Conservation (phyloP, 148 eudicot species). For the Suaeda aralocaspica region DNA sequence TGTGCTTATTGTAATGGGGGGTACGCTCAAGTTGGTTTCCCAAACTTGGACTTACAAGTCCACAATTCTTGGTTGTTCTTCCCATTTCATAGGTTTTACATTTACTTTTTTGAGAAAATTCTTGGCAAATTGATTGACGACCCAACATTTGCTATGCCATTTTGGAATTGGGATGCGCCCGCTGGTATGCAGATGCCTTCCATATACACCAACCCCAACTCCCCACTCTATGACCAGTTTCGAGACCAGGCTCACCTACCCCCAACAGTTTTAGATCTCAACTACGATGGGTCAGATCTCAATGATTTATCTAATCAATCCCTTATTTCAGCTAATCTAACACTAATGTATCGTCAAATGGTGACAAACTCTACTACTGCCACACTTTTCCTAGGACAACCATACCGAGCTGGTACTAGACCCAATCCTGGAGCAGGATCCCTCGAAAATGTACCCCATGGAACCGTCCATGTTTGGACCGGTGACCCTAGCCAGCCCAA, state of each 20-base stretch:
- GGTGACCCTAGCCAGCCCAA: conserved; percentile 57
- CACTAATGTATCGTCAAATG: background rate
- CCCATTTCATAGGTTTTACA: conserved; percentile 70
- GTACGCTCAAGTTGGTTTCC: conserved; percentile 69
- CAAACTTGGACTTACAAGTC: conserved; percentile 54
- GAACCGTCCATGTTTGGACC: conserved; percentile 65
- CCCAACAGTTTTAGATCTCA: conserved; percentile 44
- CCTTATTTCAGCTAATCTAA: conserved; percentile 20
- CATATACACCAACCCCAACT: conserved; percentile 34
- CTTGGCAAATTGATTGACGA: conserved; percentile 56
- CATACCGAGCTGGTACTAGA: conserved; percentile 50
- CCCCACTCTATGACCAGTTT: conserved; percentile 40
- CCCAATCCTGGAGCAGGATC: conserved; percentile 63
- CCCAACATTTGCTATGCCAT: conserved; percentile 72
- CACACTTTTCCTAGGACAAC: conserved; percentile 3
- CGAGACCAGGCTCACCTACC: conserved; percentile 55
- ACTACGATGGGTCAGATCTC: conserved; percentile 28
- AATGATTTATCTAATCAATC: background rate
- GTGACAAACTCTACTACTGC: background rate
- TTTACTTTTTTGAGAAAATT: conserved; percentile 70
- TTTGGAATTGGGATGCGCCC: conserved; percentile 77
- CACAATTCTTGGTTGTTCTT: conserved; percentile 73
- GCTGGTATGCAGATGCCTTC: conserved; percentile 58
- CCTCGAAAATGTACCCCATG: conserved; percentile 65
- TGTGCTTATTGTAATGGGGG: conserved; percentile 82